Base-by-base conservation (phyloP, 176 grass and related monocot genomes). In the Saccharum officinarum region DNA sequence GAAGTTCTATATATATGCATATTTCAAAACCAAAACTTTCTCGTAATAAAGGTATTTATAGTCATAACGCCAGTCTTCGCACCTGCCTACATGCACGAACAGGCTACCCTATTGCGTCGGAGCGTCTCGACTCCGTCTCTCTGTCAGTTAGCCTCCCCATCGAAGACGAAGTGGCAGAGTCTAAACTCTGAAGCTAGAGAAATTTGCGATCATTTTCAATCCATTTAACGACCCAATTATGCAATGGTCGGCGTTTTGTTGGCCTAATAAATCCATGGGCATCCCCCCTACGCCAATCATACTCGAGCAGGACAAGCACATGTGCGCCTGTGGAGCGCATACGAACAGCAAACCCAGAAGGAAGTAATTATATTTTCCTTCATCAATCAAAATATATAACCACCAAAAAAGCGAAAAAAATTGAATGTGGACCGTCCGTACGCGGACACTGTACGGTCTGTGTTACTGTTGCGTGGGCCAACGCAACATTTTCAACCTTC, bases 271-370 rank as follows among this genome's bases (percentile, higher is more conserved):
- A 74, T 74, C 30, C 57, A 5, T 14, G 68, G 39, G 14, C 76
- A 78, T 62, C 65, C 37, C 37, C 50, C 39, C 22, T 8, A 4
- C 12, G 72, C 33, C 69, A 87, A 44, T 67, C n/a, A 41, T 57
- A 44, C 34, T 9, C 65, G 77, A 9, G 59, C 13, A 9, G 4
- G 67, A 80, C 42, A 73, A 14, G 47, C 4, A 22, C 66, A 49
- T 8, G 39, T 63, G 60, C 31, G 20, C 15, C 12, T 25, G 64
- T 30, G 33, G 64, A 69, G 37, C 40, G 10, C 12, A 38, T 10
- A 46, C 69, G 17, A 57, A 26, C 25, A 86, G 31, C 84, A 65
- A 39, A 71, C 55, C 67, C 76, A 65, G 38, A 37, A 69, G n/a
- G 3, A 71, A 28, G 18, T 8, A 42, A 28, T 28, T 28, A 10